Evolutionary conservation across 495 filamentous ascomycete genomes (phyloP).

Genomic region (Immersiella caudata): DNA sequence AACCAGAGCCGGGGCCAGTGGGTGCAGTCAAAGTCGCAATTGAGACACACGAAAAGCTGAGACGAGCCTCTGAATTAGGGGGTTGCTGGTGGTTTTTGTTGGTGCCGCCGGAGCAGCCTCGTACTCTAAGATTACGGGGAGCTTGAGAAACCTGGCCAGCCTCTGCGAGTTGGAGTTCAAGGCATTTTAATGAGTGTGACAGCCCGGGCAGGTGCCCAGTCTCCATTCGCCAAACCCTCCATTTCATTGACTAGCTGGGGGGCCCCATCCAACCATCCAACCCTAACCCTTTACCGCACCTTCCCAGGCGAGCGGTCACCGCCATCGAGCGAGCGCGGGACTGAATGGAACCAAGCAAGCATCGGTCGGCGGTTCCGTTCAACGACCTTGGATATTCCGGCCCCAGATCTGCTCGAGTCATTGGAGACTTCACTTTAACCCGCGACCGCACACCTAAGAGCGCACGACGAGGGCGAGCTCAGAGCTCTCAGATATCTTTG

Average conservation of each 20-base stretch:
- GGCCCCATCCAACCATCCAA: background rate
- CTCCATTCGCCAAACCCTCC: constrained; percentile 17
- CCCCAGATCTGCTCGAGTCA: background rate
- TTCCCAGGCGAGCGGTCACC: constrained; percentile 1
- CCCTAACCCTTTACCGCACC: background rate
- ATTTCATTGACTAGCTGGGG: background rate
- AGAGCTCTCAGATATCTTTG: constrained; percentile 3
- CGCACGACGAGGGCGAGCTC: background rate
- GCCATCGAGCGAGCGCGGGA: background rate
- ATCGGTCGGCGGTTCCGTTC: background rate
- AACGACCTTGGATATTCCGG: background rate
- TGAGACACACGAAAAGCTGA: constrained; percentile 14
- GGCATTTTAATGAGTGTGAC: background rate
- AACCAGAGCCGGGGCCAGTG: background rate
- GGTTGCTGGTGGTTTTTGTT: constrained; percentile 33
- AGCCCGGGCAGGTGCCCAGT: background rate
- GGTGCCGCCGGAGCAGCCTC: constrained; percentile 29
- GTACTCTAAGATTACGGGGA: constrained; percentile 37
- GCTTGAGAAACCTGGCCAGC: constrained; percentile 29
- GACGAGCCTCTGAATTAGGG: constrained; percentile 13
- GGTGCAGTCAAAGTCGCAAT: constrained; percentile 14
- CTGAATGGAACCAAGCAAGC: background rate
- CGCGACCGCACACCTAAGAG: background rate
- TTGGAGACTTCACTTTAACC: background rate
- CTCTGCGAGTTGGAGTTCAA: constrained; percentile 24